These are phyloP conservation scores for Tricholoma terreum DNA, from an alignment of 768 basidiomycete species.

Conservation along the genomic window DNA sequence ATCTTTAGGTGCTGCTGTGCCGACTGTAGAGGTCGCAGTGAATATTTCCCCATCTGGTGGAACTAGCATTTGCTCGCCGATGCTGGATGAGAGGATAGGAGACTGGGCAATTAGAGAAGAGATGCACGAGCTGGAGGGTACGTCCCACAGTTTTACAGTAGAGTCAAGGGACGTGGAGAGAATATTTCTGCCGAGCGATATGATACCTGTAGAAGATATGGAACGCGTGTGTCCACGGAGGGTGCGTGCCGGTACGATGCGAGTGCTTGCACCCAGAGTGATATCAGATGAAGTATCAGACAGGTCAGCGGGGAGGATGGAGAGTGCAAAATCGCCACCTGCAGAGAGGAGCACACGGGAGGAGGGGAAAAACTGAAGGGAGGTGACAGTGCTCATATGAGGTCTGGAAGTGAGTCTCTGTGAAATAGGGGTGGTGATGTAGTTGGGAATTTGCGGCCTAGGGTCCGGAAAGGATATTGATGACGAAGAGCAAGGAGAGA, in stretches of 20 bases:
- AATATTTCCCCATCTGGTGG: neutral
- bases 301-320: conserved; percentile 61
- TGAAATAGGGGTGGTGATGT: conserved; percentile 25
- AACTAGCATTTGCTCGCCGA: conserved; percentile 36
- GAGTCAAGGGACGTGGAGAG: conserved; percentile 68
- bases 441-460: conserved; percentile 16
- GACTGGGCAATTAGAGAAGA: conserved; percentile 39
- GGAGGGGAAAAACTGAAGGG: conserved; percentile 66
- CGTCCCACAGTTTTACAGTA: conserved; percentile 71
- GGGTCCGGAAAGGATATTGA: conserved; percentile 9
- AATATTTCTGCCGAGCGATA: conserved; percentile 64
- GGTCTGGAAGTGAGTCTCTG: conserved; percentile 33
- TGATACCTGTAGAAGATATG: conserved; percentile 61
- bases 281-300: conserved; percentile 19
- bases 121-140: conserved; percentile 50
- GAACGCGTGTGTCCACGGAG: conserved; percentile 64
- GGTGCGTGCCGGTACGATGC: conserved; percentile 53
- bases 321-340: conserved; percentile 63
- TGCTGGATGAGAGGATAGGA: conserved; percentile 43
- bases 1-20: conserved; percentile 14
- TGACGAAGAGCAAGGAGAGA: conserved; percentile 20
- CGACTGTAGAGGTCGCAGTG: neutral
- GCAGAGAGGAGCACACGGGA: conserved; percentile 68
- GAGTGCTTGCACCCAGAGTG: conserved; percentile 21
- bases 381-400: conserved; percentile 54